Percentiles rank a stretch among this genome's conserved stretches.
Conservation (phyloP, 768 basidiomycete genomes). For the Myochromella boudieri region DNA sequence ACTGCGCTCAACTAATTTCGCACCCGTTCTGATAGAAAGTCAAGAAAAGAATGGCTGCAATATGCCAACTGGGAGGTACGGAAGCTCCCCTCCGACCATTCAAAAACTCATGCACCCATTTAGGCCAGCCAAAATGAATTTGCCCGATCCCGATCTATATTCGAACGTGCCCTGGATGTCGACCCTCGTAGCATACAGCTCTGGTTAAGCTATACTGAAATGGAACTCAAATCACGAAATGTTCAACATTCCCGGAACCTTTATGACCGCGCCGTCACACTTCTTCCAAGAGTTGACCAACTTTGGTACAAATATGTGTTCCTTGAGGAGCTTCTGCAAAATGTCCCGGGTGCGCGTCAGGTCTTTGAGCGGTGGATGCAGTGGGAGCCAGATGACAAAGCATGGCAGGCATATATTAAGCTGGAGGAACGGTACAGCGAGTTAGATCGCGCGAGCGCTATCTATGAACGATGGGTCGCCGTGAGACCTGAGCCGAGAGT, state of each 20-base stretch:
- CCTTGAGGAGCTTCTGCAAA: conserved; percentile 94
- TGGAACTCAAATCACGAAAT: conserved; percentile 97
- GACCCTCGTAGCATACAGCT: conserved; percentile 87
- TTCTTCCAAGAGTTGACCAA: conserved; percentile 94
- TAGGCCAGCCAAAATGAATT: conserved; percentile 94
- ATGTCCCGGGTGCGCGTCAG: conserved; percentile 93
- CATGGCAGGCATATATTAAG: conserved; percentile 99
- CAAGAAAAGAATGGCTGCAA: conserved; percentile 87
- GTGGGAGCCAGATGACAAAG: conserved; percentile 99
- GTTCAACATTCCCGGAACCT: conserved; percentile 96
- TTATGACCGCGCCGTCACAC: conserved; percentile 94
- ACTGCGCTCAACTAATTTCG: not conserved
- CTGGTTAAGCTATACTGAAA: conserved; percentile 94
- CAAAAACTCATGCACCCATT: not conserved
- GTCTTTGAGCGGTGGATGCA: conserved; percentile 99
- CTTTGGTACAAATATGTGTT: conserved; percentile 99
- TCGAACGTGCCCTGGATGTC: conserved; percentile 95
- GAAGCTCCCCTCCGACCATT: conserved; percentile 1
- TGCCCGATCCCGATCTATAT: conserved; percentile 91
- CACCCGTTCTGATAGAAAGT: conserved; percentile 1
- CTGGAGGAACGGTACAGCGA: conserved; percentile 93
- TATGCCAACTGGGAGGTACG: conserved; percentile 85
- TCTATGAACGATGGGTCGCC: conserved; percentile 91
- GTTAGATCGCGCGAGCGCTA: conserved; percentile 84
- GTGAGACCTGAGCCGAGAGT: conserved; percentile 77